Percentiles rank a stretch among this genome's conserved stretches.
phyloP scores from a whole-genome alignment of 2,329 filamentous ascomycete genomes.

The Arthrobotrys musiformis region DNA sequence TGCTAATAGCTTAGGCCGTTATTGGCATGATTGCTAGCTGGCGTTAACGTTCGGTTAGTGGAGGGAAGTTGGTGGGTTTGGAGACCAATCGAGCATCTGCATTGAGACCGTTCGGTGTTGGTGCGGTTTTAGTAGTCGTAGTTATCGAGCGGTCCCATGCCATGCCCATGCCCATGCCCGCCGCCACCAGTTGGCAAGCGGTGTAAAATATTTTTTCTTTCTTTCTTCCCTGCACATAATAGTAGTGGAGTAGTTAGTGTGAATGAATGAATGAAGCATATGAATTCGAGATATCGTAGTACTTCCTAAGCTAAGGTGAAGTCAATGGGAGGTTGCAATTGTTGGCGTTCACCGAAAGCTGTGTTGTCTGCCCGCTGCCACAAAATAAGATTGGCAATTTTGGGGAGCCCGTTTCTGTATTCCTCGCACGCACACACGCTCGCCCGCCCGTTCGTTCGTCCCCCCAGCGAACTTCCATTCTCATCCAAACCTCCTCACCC shows the following conservation, averaged over 20 bases:
- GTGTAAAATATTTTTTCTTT: not conserved
- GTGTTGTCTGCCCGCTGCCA: constrained; percentile 8
- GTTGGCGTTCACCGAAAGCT: not conserved
- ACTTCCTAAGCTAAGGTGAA: too few relatives aligned
- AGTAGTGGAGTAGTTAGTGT: too few relatives aligned
- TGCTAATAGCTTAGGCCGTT: not conserved
- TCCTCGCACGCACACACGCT: too few relatives aligned
- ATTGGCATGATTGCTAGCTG: constrained; percentile 16
- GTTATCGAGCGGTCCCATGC: constrained; percentile 9
- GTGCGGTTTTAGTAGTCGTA: constrained; percentile 10
- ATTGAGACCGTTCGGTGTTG: constrained; percentile 19
- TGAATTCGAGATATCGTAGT: too few relatives aligned
- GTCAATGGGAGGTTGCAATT: not conserved
- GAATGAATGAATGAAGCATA: too few relatives aligned
- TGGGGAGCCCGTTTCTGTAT: not conserved
- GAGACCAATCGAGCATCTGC: constrained; percentile 37
- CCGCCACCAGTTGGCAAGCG: constrained; percentile 16
- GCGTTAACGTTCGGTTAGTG: constrained; percentile 33
- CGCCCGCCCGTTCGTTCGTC: too few relatives aligned
- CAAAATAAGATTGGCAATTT: constrained; percentile 19
- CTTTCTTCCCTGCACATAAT: not conserved
- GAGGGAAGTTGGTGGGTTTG: constrained; percentile 23
- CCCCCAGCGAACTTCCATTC: constrained; percentile 25
- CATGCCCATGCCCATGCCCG: not conserved
- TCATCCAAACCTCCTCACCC: constrained; percentile 14